Percentiles rank a stretch among this genome's conserved stretches.
phyloP scores from a whole-genome alignment of 805 yeast genomes.

The Candida chilensis region DNA sequence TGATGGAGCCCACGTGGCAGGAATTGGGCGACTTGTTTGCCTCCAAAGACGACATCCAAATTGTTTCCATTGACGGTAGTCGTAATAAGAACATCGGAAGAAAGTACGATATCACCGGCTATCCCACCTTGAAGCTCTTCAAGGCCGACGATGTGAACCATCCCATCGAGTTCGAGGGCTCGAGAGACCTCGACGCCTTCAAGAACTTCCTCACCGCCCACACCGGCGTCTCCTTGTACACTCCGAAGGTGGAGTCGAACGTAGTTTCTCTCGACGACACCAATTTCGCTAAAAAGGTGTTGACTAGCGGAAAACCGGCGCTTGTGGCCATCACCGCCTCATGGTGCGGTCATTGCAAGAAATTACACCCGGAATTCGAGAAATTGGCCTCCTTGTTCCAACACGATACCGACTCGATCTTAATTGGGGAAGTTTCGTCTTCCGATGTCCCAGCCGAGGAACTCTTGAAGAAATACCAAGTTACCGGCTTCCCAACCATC shows the following conservation, averaged over 20 bases:
- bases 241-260: background rate
- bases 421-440: conserved; percentile 38
- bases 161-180: conserved; percentile 49
- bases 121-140: conserved; percentile 56
- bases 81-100: conserved; percentile 39
- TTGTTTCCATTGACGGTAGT: conserved; percentile 47
- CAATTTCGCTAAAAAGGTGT: conserved; percentile 32
- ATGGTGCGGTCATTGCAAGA: conserved; percentile 54
- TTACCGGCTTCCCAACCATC: conserved; percentile 47
- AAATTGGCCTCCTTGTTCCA: conserved; percentile 38
- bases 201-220: conserved; percentile 35
- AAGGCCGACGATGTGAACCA: conserved; percentile 33
- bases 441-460: conserved; percentile 34
- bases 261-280: conserved; percentile 23
- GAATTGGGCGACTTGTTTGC: conserved; percentile 19
- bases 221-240: conserved; percentile 12
- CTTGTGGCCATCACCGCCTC: conserved; percentile 50
- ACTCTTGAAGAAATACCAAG: conserved; percentile 26
- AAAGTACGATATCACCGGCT: conserved; percentile 48
- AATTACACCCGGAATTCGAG: conserved; percentile 40
- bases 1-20: conserved; percentile 40
- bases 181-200: conserved; percentile 39
- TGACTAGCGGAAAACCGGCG: conserved; percentile 17
- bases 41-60: conserved; percentile 26
- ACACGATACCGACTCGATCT: conserved; percentile 22